Conservation (phyloP, 2,329 filamentous ascomycete species). For the Talaromyces islandicus region DNA sequence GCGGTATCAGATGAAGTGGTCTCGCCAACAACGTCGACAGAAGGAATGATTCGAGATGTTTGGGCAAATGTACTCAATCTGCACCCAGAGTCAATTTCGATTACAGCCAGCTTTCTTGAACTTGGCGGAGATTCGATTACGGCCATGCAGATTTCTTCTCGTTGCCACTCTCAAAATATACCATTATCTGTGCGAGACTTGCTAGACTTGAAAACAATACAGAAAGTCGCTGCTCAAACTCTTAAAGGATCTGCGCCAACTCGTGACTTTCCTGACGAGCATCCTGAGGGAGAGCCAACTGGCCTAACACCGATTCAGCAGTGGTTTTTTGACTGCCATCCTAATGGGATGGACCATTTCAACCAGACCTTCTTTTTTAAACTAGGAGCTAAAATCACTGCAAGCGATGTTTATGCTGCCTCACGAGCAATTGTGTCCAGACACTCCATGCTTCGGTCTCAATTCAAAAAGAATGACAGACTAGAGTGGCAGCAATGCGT, state of each 20-base stretch:
- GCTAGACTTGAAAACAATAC: neutral
- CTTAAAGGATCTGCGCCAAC: neutral
- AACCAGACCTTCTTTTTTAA: slow-evolving; percentile 13
- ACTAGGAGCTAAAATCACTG: neutral
- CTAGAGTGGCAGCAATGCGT: slow-evolving; percentile 9
- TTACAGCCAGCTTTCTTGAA: slow-evolving; percentile 22
- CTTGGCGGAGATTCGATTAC: slow-evolving; percentile 19
- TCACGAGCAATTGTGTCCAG: slow-evolving; percentile 9
- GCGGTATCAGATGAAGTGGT: neutral
- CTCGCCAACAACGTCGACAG: slow-evolving; percentile 6
- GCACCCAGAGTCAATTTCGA: slow-evolving; percentile 12
- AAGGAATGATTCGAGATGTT: slow-evolving; percentile 10
- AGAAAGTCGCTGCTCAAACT: neutral
- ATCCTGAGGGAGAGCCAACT: neutral
- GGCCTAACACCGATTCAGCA: slow-evolving; percentile 15
- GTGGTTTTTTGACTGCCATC: slow-evolving; percentile 12
- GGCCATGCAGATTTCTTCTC: slow-evolving; percentile 16
- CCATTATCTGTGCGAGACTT: neutral
- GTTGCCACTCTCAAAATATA: neutral
- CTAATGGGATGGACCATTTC: slow-evolving; percentile 12
- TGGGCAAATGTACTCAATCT: slow-evolving; percentile 18
- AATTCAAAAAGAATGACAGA: slow-evolving; percentile 8
- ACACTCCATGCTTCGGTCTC: slow-evolving; percentile 17
- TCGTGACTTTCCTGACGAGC: neutral
- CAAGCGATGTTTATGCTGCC: slow-evolving; percentile 3